Conservation (phyloP, 345 rosid species). For the Ceriops tagal region DNA sequence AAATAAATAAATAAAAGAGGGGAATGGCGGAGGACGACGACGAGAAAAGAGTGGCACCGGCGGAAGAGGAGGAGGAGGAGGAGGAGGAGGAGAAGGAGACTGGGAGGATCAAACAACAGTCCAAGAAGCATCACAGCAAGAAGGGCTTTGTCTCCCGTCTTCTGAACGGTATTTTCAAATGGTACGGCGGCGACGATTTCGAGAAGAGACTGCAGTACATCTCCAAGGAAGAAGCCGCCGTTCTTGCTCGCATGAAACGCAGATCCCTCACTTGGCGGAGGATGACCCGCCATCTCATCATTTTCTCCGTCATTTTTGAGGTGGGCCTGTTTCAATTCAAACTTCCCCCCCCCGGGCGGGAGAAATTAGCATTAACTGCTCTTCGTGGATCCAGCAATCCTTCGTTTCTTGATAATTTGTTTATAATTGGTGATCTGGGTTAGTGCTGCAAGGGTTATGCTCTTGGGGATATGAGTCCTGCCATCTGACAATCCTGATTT, state of each 20-base stretch:
- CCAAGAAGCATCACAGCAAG: conserved; percentile 27
- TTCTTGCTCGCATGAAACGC: conserved; percentile 59
- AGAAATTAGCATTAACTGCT: no score
- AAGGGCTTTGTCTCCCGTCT: conserved; percentile 68
- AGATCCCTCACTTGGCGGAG: conserved; percentile 66
- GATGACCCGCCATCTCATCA: conserved; percentile 52
- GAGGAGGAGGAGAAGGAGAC: not conserved
- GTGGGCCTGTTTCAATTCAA: conserved; percentile 25
- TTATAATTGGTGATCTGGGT: no score
- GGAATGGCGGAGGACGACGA: no score
- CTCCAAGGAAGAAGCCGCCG: conserved; percentile 76
- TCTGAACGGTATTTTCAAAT: conserved; percentile 63
- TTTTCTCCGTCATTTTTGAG: conserved; percentile 71
- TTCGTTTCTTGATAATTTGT: no score
- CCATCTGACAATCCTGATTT: not conserved
- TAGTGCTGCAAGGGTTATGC: no score
- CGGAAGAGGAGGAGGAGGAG: not conserved
- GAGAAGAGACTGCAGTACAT: conserved; percentile 84
- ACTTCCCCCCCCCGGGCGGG: no score
- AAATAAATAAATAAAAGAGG: no score
- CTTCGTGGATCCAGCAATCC: no score
- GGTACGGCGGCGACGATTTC: conserved; percentile 68
- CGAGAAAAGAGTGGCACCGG: no score
- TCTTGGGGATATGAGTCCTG: not conserved
- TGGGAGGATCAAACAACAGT: not conserved